Base-by-base conservation (phyloP, 2,329 filamentous ascomycete species). In the Keithomyces neogunnii region DNA sequence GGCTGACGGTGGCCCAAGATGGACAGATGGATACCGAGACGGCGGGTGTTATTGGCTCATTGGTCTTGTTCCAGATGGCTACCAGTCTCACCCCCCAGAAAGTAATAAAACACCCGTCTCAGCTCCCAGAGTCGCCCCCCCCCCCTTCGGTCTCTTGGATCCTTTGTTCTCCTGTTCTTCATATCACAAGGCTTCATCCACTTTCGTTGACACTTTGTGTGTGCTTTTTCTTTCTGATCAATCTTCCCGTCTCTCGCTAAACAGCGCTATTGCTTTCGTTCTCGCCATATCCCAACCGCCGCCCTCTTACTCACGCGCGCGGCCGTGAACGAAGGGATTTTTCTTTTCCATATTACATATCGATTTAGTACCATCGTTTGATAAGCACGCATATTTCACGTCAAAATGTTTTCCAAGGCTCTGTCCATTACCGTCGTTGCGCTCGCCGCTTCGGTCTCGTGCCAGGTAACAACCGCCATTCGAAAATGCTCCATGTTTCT, bases 371-470 rank as follows among this genome's bases (percentile, higher is more conserved):
- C 35, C 26, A 46, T 11, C 9, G 4, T 40, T 10, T 19, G 6
- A 39, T 33, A 36, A 10, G 5, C 8, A 40, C 33, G 32, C 9
- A 36, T n/a, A 26, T 19, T 26, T 26, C 33, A 40, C 49, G 35
- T 49, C 53, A 62, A 52, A 53, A 70, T 70, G 68, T 62, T 77
- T 56, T 66, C 71, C 66, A 78, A 74, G 63, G 48, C 73, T 49
- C 53, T 77, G 53, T 69, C 72, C 51, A 60, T 69, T 54, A 69
- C 74, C 49, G 67, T 71, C 36, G 63, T 77, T 69, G 71, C 73
- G 56, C 67, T 81, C 11, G 73, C 76, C 57, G 71, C 77, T 54
- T 70, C 73, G 42, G 61, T 67, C 52, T 68, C 73, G 54, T 78
- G 76, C 51, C 79, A 82, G 19, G 19, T 19, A 19, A 19, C 19